Evolutionary conservation across 805 yeast species (phyloP).

Genomic region (Metschnikowia sp.): DNA sequence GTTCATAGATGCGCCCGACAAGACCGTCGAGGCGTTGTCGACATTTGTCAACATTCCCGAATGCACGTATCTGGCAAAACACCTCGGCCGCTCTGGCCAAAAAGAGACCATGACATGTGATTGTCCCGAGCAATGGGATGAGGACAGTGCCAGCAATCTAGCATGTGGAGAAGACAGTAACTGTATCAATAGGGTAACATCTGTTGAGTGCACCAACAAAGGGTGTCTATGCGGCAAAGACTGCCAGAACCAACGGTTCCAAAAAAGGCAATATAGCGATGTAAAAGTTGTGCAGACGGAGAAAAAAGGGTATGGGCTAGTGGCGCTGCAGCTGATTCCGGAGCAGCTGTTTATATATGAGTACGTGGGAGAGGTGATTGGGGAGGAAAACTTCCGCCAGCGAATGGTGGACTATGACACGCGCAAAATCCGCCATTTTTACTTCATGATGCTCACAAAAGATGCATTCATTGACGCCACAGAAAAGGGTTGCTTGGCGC

Average conservation of each 20-base stretch:
- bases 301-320: constrained; percentile 83
- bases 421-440: constrained; percentile 72
- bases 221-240: constrained; percentile 66
- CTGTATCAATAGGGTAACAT: constrained; percentile 89
- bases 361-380: constrained; percentile 91
- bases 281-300: constrained; percentile 84
- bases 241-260: constrained; percentile 89
- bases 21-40: constrained; percentile 63
- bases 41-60: constrained; percentile 55
- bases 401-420: constrained; percentile 74
- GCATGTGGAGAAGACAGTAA: constrained; percentile 87
- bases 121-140: constrained; percentile 56
- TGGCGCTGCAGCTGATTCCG: constrained; percentile 59
- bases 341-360: constrained; percentile 80
- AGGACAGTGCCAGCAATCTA: constrained; percentile 32
- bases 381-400: constrained; percentile 67
- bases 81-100: constrained; percentile 68
- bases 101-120: constrained; percentile 90
- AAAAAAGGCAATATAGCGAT: constrained; percentile 64
- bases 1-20: constrained; percentile 45
- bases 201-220: constrained; percentile 82
- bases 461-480: constrained; percentile 96
- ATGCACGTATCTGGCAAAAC: constrained; percentile 60
- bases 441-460: constrained; percentile 92
- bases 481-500: constrained; percentile 77